Conservation (phyloP, 177 flowering plant genomes). For the Telopea speciosissima region DNA sequence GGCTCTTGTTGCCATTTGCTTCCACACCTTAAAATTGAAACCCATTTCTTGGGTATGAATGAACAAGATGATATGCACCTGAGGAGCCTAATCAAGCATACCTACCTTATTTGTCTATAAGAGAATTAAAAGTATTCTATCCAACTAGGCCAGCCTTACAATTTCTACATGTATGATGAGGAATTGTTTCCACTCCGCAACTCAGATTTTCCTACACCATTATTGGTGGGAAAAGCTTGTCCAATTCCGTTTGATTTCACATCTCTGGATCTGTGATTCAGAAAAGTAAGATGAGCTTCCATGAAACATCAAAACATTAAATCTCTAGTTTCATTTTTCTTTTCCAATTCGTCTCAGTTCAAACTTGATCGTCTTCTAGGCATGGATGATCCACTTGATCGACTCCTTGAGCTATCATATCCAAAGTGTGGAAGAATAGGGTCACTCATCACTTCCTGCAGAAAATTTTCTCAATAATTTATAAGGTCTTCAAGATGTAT, state of each 20-base stretch:
- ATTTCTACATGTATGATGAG: slow-evolving; percentile 1
- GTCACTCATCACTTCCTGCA: slow-evolving; percentile 32
- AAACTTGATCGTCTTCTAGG: slow-evolving; percentile 14
- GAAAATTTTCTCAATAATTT: not conserved
- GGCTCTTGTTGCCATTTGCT: not conserved
- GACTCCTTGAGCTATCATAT: slow-evolving; percentile 31
- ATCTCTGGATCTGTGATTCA: slow-evolving; percentile 1
- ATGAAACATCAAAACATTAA: not conserved
- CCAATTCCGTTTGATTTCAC: not conserved
- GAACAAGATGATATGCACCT: slow-evolving; percentile 3
- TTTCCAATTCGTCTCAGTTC: not conserved
- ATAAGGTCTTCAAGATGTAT: not conserved
- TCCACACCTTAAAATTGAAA: not conserved
- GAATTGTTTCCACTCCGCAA: slow-evolving; percentile 3
- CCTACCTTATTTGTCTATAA: slow-evolving; percentile 10
- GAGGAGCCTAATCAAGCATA: slow-evolving; percentile 5
- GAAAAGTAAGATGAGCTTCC: not conserved
- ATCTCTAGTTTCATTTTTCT: not conserved
- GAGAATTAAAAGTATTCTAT: not conserved
- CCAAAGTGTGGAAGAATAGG: slow-evolving; percentile 17
- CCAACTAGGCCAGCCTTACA: slow-evolving; percentile 6
- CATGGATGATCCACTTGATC: slow-evolving; percentile 20
- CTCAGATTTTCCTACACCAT: slow-evolving; percentile 10
- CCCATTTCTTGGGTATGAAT: not conserved
- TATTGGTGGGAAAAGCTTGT: slow-evolving; percentile 1